phyloP scores from a whole-genome alignment of 2,329 filamentous ascomycete genomes.

The Pseudocercospora macadamiae region DNA sequence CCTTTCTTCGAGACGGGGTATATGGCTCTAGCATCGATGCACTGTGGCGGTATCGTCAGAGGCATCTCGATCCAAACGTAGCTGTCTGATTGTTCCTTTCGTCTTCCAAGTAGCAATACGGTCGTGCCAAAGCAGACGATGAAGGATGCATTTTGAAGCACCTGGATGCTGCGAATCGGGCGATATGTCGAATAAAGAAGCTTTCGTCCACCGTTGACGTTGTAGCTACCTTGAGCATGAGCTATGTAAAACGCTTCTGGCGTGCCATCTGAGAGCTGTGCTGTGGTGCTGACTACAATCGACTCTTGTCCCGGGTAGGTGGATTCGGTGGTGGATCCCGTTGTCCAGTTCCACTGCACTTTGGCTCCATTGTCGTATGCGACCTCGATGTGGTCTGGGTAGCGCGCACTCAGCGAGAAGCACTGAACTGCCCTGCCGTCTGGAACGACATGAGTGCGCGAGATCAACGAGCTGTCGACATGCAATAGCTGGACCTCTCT shows the following conservation, averaged over 20 bases:
- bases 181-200: constrained; percentile 42
- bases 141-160: constrained; percentile 59
- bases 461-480: constrained; percentile 75
- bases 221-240: constrained; percentile 21
- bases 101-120: constrained; percentile 64
- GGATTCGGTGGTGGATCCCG: constrained; percentile 17
- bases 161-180: constrained; percentile 43
- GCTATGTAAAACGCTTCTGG: constrained; percentile 25
- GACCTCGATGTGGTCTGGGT: constrained; percentile 58
- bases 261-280: constrained; percentile 14
- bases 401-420: constrained; percentile 55
- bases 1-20: constrained; percentile 34
- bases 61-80: constrained; percentile 60
- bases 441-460: constrained; percentile 69
- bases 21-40: constrained; percentile 62
- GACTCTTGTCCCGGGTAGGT: constrained; percentile 26
- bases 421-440: constrained; percentile 52
- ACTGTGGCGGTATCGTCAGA: constrained; percentile 66
- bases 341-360: constrained; percentile 59
- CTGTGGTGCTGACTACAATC: constrained; percentile 22
- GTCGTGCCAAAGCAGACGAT: constrained; percentile 60
- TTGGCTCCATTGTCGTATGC: constrained; percentile 53
- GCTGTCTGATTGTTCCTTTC: constrained; percentile 36
- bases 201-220: constrained; percentile 42
- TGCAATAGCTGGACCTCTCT: constrained; percentile 55